phyloP scores from a whole-genome alignment of 257 asterid genomes.

The Leonotis leonurus region DNA sequence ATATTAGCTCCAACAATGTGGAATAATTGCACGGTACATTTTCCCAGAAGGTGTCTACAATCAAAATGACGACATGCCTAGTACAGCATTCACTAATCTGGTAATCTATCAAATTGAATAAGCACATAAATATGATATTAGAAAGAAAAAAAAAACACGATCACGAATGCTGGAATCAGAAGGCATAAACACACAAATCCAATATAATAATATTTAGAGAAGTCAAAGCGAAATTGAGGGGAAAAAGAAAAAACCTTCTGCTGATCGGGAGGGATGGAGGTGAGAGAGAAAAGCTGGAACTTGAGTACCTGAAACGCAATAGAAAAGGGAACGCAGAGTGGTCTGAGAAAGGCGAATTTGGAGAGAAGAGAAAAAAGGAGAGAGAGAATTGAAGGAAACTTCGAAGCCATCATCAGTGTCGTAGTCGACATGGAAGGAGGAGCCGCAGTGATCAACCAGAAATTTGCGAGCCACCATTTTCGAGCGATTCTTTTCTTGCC shows the following conservation, averaged over 20 bases:
- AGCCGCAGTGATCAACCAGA: conserved; percentile 45
- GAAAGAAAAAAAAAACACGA: not conserved
- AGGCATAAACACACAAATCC: not conserved
- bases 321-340: conserved; percentile 2
- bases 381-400: conserved; percentile 32
- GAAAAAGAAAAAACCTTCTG: conserved; percentile 47
- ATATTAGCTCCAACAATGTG: not conserved
- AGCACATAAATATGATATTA: not conserved
- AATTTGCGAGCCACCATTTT: conserved; percentile 77
- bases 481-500: conserved; percentile 13
- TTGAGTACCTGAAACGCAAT: conserved; percentile 59
- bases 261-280: conserved; percentile 81
- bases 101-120: not conserved
- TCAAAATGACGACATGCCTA: not conserved
- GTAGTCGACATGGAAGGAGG: conserved; percentile 71
- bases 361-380: conserved; percentile 1
- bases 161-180: not conserved
- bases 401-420: conserved; percentile 87
- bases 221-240: not conserved
- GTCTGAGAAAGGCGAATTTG: conserved; percentile 9
- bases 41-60: not conserved
- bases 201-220: not conserved
- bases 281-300: conserved; percentile 85
- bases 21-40: not conserved
- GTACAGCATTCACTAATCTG: not conserved